A percentile compares a stretch with the other conserved stretches of the same genome.
Evolutionary conservation across 2,329 filamentous ascomycete genomes (phyloP).

Genomic region (Alternaria rosae): DNA sequence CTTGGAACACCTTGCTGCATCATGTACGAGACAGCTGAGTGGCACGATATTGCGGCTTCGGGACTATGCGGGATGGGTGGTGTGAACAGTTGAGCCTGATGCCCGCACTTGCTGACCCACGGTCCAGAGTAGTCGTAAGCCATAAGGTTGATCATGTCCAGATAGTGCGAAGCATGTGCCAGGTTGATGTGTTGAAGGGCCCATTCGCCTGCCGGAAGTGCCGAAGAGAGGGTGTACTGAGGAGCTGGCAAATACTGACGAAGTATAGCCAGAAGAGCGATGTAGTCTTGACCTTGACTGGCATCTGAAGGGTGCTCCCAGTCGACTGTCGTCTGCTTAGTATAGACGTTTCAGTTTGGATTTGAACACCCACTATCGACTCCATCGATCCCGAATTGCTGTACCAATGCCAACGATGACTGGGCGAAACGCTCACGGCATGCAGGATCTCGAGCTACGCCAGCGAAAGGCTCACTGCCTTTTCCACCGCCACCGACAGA

Average conservation of each 20-base stretch:
- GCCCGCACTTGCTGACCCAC: conserved; percentile 72
- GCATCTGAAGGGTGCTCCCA: conserved; percentile 78
- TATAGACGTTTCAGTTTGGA: background rate
- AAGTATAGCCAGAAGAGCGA: conserved; percentile 71
- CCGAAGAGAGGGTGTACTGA: conserved; percentile 73
- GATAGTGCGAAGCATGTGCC: conserved; percentile 65
- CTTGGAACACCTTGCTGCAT: conserved; percentile 70
- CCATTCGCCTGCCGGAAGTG: conserved; percentile 72
- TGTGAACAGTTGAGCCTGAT: conserved; percentile 78
- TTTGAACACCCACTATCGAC: conserved; percentile 69
- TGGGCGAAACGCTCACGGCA: conserved; percentile 73
- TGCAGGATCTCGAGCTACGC: conserved; percentile 68
- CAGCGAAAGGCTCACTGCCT: conserved; percentile 71
- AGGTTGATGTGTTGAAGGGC: conserved; percentile 75
- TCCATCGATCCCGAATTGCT: conserved; percentile 74
- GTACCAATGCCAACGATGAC: conserved; percentile 71
- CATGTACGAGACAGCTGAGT: conserved; percentile 71
- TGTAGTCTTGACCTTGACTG: conserved; percentile 73
- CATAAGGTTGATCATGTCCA: conserved; percentile 81
- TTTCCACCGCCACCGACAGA: conserved; percentile 77
- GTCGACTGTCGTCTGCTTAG: conserved; percentile 65
- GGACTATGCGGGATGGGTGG: conserved; percentile 63
- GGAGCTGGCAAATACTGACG: conserved; percentile 73
- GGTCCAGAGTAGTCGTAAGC: conserved; percentile 80
- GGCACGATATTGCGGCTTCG: conserved; percentile 65